Percentiles rank a stretch among this genome's conserved stretches.
phyloP scores from a whole-genome alignment of 2,329 filamentous ascomycete species.

The Fusarium continuum region DNA sequence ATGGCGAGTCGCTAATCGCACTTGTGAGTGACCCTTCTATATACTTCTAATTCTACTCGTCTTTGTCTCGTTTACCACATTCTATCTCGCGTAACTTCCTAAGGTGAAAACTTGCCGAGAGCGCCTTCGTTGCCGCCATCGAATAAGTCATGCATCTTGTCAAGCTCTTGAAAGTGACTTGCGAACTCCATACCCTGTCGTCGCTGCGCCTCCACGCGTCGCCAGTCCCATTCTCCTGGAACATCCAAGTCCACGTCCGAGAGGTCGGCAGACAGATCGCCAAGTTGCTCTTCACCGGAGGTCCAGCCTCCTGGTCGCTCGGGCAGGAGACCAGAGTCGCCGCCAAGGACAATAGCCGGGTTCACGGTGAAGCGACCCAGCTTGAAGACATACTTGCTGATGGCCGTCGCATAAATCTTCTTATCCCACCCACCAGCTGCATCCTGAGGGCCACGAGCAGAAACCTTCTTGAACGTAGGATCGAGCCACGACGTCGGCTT shows the following conservation, averaged over 20 bases:
- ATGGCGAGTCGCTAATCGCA: not conserved
- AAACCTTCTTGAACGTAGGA: slow-evolving; percentile 53
- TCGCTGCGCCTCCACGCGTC: slow-evolving; percentile 63
- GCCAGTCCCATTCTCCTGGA: slow-evolving; percentile 65
- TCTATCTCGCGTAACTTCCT: slow-evolving; percentile 35
- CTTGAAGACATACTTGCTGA: slow-evolving; percentile 87
- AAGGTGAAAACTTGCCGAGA: slow-evolving; percentile 59
- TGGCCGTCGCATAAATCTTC: slow-evolving; percentile 74
- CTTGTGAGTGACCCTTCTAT: not conserved
- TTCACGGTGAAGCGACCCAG: slow-evolving; percentile 84
- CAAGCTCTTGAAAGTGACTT: slow-evolving; percentile 64
- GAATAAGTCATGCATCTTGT: slow-evolving; percentile 62
- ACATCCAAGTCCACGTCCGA: slow-evolving; percentile 48
- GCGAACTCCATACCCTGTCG: slow-evolving; percentile 65
- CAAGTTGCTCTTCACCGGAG: slow-evolving; percentile 55
- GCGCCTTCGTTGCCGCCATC: slow-evolving; percentile 63
- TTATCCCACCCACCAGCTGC: slow-evolving; percentile 61
- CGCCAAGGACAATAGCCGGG: slow-evolving; percentile 77
- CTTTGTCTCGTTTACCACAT: not conserved
- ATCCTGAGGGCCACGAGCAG: slow-evolving; percentile 51
- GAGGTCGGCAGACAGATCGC: slow-evolving; percentile 51
- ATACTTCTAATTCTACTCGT: not conserved
- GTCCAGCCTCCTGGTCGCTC: slow-evolving; percentile 73
- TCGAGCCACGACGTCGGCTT: slow-evolving; percentile 64
- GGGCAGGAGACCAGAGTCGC: slow-evolving; percentile 76